Evolutionary conservation across 2,329 filamentous ascomycete species (phyloP).

Genomic region (Microcyclospora pomicola): DNA sequence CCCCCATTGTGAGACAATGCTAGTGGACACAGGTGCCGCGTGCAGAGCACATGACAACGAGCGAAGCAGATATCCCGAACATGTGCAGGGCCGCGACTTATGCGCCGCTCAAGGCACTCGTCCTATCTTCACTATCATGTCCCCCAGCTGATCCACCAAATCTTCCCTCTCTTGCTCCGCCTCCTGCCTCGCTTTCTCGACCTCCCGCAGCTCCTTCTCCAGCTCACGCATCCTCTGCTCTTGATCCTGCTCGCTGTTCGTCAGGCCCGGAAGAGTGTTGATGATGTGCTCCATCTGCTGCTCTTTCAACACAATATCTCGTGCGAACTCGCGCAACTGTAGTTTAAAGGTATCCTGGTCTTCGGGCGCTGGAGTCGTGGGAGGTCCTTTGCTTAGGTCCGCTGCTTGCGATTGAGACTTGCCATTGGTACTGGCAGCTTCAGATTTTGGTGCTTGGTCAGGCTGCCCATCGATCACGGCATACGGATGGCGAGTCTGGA

Average conservation of each 20-base stretch:
- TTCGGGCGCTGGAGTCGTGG: slow-evolving; percentile 43
- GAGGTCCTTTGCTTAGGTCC: slow-evolving; percentile 4
- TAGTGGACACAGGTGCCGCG: too few relatives aligned
- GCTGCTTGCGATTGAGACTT: slow-evolving; percentile 6
- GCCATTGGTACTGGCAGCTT: slow-evolving; percentile 12
- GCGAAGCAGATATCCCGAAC: too few relatives aligned
- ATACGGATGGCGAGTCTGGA: slow-evolving; percentile 28
- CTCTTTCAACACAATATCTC: slow-evolving; percentile 64
- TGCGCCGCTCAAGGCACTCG: slow-evolving; percentile 14
- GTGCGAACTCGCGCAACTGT: slow-evolving; percentile 57
- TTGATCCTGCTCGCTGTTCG: slow-evolving; percentile 66
- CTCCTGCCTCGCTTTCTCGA: slow-evolving; percentile 27
- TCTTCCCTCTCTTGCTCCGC: slow-evolving; percentile 30
- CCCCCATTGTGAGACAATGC: too few relatives aligned
- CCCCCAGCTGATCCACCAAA: slow-evolving; percentile 32
- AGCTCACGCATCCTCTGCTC: slow-evolving; percentile 41
- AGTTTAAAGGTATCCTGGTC: slow-evolving; percentile 50
- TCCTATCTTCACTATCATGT: slow-evolving; percentile 30
- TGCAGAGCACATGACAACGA: too few relatives aligned
- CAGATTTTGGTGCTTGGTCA: slow-evolving; percentile 15
- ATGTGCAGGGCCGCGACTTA: too few relatives aligned
- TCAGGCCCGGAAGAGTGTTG: slow-evolving; percentile 59
- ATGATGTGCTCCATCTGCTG: slow-evolving; percentile 73
- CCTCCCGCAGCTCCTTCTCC: slow-evolving; percentile 28
- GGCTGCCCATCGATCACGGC: slow-evolving; percentile 31